These are phyloP conservation scores for Cutaneotrichosporon daszewskae DNA, from an alignment of 1,284 basidiomycete genomes.

Conservation along the genomic window DNA sequence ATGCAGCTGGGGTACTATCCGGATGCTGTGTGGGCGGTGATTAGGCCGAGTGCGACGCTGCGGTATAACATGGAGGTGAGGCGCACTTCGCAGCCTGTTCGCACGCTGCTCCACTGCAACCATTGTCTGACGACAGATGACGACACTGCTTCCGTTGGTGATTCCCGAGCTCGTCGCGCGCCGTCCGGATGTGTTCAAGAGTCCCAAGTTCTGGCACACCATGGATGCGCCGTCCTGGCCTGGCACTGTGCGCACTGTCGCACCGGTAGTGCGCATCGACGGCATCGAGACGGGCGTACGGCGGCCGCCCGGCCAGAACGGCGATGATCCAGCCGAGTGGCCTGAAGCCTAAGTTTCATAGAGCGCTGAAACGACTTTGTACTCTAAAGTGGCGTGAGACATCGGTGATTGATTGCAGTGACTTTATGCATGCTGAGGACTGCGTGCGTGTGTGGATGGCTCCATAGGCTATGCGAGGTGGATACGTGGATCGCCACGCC, in stretches of 20 bases:
- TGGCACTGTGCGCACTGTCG: not conserved
- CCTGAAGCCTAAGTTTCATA: too few species aligned
- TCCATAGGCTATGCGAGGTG: too few species aligned
- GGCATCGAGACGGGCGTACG: not conserved
- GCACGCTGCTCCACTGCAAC: too few species aligned
- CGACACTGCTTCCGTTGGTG: not conserved
- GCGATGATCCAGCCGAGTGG: conserved; percentile 11
- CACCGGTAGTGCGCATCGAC: conserved; percentile 3
- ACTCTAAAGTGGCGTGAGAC: too few species aligned
- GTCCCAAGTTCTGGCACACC: conserved; percentile 8
- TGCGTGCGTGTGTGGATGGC: too few species aligned
- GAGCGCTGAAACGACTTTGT: too few species aligned
- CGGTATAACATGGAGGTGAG: conserved; percentile 11
- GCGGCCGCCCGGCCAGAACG: conserved; percentile 8
- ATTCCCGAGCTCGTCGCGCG: not conserved
- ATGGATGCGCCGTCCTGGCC: not conserved
- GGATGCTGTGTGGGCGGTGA: conserved; percentile 6
- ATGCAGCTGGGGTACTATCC: conserved; percentile 6
- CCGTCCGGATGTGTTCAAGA: conserved; percentile 3
- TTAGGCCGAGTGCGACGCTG: not conserved
- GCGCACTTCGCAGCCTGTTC: not conserved
- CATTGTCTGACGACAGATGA: not conserved
- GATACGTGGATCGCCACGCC: too few species aligned
- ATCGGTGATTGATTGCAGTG: too few species aligned
- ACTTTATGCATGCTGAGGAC: too few species aligned